phyloP scores from a whole-genome alignment of 257 asterid species.

The Nicotiana sylvestris region DNA sequence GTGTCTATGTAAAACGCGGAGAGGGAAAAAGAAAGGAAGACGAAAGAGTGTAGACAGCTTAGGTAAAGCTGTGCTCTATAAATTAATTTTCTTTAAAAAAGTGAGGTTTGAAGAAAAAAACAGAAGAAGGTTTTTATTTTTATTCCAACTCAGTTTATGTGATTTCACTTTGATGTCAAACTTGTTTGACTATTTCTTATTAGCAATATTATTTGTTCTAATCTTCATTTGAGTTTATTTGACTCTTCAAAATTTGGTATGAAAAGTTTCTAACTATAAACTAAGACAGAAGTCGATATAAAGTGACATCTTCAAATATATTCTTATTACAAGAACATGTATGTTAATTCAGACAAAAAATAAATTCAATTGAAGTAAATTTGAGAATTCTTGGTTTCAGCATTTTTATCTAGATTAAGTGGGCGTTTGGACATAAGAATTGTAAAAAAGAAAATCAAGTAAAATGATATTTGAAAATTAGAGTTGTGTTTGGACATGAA shows the following conservation, averaged over 20 bases:
- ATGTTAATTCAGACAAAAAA: neutral
- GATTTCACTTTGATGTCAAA: neutral
- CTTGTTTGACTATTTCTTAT: neutral
- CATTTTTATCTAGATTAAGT: neutral
- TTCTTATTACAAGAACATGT: neutral
- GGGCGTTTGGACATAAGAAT: too few species aligned
- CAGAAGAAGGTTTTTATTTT: neutral
- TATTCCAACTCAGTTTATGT: neutral
- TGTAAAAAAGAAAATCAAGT: too few species aligned
- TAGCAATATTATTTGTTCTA: neutral
- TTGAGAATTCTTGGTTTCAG: neutral
- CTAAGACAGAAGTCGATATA: too few species aligned
- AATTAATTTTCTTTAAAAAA: too few species aligned
- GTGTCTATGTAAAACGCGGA: conserved; percentile 6
- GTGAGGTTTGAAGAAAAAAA: neutral
- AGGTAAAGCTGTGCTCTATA: conserved; percentile 36
- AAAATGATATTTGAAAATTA: too few species aligned
- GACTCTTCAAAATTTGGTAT: too few species aligned
- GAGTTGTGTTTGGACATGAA: too few species aligned
- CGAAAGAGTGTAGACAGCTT: conserved; percentile 44
- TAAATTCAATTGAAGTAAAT: neutral
- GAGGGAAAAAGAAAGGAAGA: conserved; percentile 39
- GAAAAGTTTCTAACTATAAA: too few species aligned
- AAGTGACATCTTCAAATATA: too few species aligned
- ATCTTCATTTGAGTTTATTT: neutral